Percentiles rank a stretch among this genome's conserved stretches.
phyloP scores from a whole-genome alignment of 2,329 filamentous ascomycete species.

The Aspergillus ibericus region DNA sequence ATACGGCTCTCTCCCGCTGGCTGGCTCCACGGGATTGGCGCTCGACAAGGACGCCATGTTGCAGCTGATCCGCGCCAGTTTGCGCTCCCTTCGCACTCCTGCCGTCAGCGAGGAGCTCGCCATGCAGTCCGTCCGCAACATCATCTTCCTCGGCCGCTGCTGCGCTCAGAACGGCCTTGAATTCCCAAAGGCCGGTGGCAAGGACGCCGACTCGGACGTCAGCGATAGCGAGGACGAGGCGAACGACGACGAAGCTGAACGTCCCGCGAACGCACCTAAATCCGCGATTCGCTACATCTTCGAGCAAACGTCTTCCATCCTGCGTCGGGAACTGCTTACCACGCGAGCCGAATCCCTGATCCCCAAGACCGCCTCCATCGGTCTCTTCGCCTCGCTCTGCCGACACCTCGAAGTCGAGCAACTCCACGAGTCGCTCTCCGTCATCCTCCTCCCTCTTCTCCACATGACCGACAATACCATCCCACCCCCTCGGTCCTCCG shows the following conservation, averaged over 20 bases:
- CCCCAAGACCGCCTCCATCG: slow-evolving; percentile 73
- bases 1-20: slow-evolving; percentile 60
- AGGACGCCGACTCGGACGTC: slow-evolving; percentile 41
- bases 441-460: slow-evolving; percentile 68
- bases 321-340: slow-evolving; percentile 71
- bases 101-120: slow-evolving; percentile 73
- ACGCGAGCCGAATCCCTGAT: slow-evolving; percentile 63
- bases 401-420: slow-evolving; percentile 59
- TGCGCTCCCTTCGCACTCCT: slow-evolving; percentile 61
- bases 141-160: slow-evolving; percentile 75
- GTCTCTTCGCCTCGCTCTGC: slow-evolving; percentile 69
- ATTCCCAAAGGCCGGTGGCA: slow-evolving; percentile 41
- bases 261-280: slow-evolving; percentile 33
- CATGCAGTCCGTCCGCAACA: slow-evolving; percentile 73
- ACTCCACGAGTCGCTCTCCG: slow-evolving; percentile 63
- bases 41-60: slow-evolving; percentile 66
- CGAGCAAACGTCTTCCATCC: slow-evolving; percentile 71
- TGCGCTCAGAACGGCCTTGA: slow-evolving; percentile 59
- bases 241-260: slow-evolving; percentile 41
- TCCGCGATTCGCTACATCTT: slow-evolving; percentile 72
- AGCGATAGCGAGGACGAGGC: slow-evolving; percentile 47
- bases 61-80: slow-evolving; percentile 56
- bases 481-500: slow-evolving; percentile 67
- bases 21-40: slow-evolving; percentile 69
- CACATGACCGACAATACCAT: slow-evolving; percentile 82